Percentiles rank a stretch among this genome's conserved stretches.
phyloP scores from a whole-genome alignment of 106 monocot species.

The Dendrobium catenatum region DNA sequence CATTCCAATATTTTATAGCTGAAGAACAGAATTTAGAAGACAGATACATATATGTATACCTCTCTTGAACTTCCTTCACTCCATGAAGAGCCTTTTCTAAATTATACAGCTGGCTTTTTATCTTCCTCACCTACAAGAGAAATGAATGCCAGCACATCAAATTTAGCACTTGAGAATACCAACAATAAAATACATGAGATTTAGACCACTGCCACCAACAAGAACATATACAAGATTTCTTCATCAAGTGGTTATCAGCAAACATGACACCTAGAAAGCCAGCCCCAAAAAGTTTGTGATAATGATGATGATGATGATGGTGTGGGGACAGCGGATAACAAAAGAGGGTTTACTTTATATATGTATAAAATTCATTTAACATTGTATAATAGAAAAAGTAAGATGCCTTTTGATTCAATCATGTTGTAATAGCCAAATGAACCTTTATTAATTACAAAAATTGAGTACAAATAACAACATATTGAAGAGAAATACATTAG shows the following conservation, averaged over 20 bases:
- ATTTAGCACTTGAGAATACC: not conserved
- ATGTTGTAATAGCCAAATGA: not conserved
- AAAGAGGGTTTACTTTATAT: not conserved
- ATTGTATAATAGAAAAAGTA: not conserved
- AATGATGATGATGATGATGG: not conserved
- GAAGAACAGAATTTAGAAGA: not conserved
- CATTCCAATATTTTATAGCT: not conserved
- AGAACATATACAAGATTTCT: not conserved
- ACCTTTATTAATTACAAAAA: not conserved
- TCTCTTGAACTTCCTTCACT: slow-evolving; percentile 41
- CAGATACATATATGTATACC: slow-evolving; percentile 28
- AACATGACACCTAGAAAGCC: not conserved
- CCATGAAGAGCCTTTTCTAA: slow-evolving; percentile 56
- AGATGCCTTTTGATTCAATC: not conserved
- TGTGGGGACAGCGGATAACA: not conserved
- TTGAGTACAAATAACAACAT: not conserved
- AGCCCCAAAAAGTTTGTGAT: not conserved
- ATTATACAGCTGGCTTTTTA: slow-evolving; percentile 37
- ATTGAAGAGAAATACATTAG: not conserved
- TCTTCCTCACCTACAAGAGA: slow-evolving; percentile 38
- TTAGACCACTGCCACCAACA: not conserved
- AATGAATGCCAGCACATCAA: not conserved
- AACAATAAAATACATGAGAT: not conserved
- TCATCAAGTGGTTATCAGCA: not conserved
- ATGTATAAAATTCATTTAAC: not conserved